Evolutionary conservation across 1,284 basidiomycete species (phyloP).

Genomic region (Marasmius oreades): DNA sequence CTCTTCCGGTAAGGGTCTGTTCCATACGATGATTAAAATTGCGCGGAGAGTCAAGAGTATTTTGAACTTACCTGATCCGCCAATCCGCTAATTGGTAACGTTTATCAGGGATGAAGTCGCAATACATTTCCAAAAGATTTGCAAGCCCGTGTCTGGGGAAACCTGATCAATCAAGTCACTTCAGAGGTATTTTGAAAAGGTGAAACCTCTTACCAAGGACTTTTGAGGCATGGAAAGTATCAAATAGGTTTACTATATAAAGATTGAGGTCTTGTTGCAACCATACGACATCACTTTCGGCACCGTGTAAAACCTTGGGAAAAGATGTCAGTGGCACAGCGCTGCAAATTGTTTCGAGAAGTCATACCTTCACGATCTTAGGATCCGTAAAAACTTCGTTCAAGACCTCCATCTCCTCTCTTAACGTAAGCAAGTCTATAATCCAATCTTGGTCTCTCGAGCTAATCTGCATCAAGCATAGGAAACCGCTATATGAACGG

Average conservation of each 20-base stretch:
- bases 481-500: slow-evolving; percentile 82
- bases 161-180: slow-evolving; percentile 36
- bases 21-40: slow-evolving; percentile 7
- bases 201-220: slow-evolving; percentile 55
- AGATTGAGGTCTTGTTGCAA: slow-evolving; percentile 94
- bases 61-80: slow-evolving; percentile 73
- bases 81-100: slow-evolving; percentile 96
- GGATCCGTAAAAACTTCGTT: slow-evolving; percentile 85
- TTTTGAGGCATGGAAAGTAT: slow-evolving; percentile 94
- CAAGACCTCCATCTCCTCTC: slow-evolving; percentile 69
- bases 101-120: slow-evolving; percentile 92
- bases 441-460: slow-evolving; percentile 86
- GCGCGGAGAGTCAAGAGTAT: neutral
- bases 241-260: slow-evolving; percentile 93
- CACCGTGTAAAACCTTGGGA: slow-evolving; percentile 84
- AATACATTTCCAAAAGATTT: slow-evolving; percentile 85
- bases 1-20: slow-evolving; percentile 78
- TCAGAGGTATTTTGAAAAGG: slow-evolving; percentile 5
- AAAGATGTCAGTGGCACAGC: neutral
- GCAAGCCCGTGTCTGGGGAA: slow-evolving; percentile 85
- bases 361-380: slow-evolving; percentile 74
- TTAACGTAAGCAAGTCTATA: slow-evolving; percentile 78
- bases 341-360: neutral
- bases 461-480: slow-evolving; percentile 93
- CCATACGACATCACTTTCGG: slow-evolving; percentile 94